Evolutionary conservation across 2,329 filamentous ascomycete species (phyloP), one percentile per base, ranked within the genome.

Genomic region (Grosmannia penicillata): DNA sequence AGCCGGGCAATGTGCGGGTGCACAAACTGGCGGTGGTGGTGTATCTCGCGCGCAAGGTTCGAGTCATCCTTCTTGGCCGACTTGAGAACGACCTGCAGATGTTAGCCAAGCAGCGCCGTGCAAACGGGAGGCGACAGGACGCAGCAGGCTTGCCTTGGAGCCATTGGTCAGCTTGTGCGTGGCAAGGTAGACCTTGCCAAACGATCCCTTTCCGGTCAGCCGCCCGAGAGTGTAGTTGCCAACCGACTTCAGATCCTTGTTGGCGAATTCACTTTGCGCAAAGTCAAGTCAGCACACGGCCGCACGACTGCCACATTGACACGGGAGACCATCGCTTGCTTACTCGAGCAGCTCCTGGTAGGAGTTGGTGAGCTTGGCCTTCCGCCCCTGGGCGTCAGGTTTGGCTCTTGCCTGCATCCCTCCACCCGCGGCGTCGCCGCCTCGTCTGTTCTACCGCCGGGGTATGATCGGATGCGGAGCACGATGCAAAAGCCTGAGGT

Each of bases 141-240:
- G 26, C 29, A n/a, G 29, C 25, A 34, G 36, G 54, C 66, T 44
- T 53, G 89, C 86, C 75, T 95, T 96, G 55, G 87, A 94, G 53
- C 87, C 89, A 76, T 95, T 95, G 53, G 85, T 96, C 58, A 98
- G 84, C 60, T 95, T 96, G 60, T 98, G 91, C 33, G 79, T 77
- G 42, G 89, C 91, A 42, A 98, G 70, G 59, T 98, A 98, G 52
- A 98, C 91, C 62, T 95, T 96, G 52, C 91, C 91, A 60, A 98
- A 98, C 46, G 87, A 95, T 41, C 91, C 91, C 56, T 96, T 98
- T 48, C 91, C 91, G 55, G 98, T 94, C 42, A 98, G 68, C 43
- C 78, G 78, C 33, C 91, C 91, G 41, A 98, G 72, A 26, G 78
- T 79, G 60, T 98, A 98, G 63, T 95, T 96, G 49, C 91, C 91